Conservation (phyloP, 495 filamentous ascomycete genomes). For the Annulohypoxylon nitens region DNA sequence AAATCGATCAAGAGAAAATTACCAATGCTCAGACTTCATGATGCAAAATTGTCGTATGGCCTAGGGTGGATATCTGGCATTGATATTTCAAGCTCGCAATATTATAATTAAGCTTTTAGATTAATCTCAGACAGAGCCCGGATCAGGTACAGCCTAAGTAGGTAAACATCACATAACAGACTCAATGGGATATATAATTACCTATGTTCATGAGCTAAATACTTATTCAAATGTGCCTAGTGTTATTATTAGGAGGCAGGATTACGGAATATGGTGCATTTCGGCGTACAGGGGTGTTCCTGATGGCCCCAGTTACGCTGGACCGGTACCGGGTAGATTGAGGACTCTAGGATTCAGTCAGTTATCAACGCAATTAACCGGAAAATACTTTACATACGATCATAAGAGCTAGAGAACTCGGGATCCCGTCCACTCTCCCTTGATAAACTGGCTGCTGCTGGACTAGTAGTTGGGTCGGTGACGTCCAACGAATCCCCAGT, state of each 20-base stretch:
- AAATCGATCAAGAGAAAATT: slow-evolving; percentile 70
- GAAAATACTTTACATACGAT: slow-evolving; percentile 53
- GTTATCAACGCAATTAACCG: slow-evolving; percentile 3
- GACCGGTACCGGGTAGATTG: not conserved
- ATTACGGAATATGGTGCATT: not conserved
- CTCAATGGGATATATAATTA: not conserved
- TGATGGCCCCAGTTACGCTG: not conserved
- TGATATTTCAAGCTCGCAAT: not conserved
- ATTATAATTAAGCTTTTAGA: not conserved
- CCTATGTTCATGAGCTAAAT: not conserved
- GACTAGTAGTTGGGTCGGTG: slow-evolving; percentile 64
- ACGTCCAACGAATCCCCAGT: slow-evolving; percentile 60
- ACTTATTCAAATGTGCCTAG: not conserved
- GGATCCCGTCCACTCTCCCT: slow-evolving; percentile 65
- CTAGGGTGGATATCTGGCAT: slow-evolving; percentile 10
- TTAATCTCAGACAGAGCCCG: not conserved
- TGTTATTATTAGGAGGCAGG: not conserved
- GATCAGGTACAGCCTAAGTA: not conserved
- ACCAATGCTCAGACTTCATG: not conserved
- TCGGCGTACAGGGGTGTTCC: not conserved
- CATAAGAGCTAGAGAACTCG: slow-evolving; percentile 59
- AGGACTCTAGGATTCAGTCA: not conserved
- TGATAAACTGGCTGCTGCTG: slow-evolving; percentile 53
- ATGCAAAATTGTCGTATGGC: not conserved
- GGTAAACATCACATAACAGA: not conserved